Base-by-base conservation (phyloP, 768 basidiomycete genomes). In the Leccinum subgranulosum region DNA sequence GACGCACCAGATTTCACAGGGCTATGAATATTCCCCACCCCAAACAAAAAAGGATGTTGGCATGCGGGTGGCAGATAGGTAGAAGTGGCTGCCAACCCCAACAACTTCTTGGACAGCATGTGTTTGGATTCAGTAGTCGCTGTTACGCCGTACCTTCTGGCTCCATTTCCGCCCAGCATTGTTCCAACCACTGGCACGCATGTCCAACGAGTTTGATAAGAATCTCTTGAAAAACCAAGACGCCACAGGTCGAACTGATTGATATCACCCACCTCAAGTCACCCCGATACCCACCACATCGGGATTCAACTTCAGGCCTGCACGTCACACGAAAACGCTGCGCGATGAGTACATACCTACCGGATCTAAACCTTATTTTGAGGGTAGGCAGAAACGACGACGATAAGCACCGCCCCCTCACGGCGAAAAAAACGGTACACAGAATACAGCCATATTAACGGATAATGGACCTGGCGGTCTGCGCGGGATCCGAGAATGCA, bases 401-500 rank as follows among this genome's bases (percentile, higher is more conserved):
- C 3, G 33, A 57, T 36, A 25, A 56, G 46, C 46, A 56, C 39
- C 9, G 33, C 60, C 60, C 45, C 15, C 46, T 17, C 25, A 39
- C n/a, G 8, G 39, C 36, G 36, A 39, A n/a, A n/a, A 39, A 39
- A 4, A 33, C 33, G 3, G 8, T 39, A 39, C 17, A n/a, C 8
- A 4, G 3, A 11, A 45, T 39, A 7, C 36, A n/a, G 17, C 17
- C 36, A 17, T 39, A 39, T 17, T 39, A n/a, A 39, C 7, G 17
- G 8, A 39, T 39, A 33, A 33, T 0, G 12, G 12, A 14, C 5
- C 31, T 33, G 31, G 12, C 12, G 12, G 12, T 33, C 5, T 29
- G 10, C 10, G 36, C n/a, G n/a, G 7, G 39, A 39, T 39, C 39
- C 39, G 39, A 39, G 17, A n/a, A n/a, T 39, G 39, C 1, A 39